Conservation (phyloP, 2,329 filamentous ascomycete species). For the Rhynchosporium agropyri region DNA sequence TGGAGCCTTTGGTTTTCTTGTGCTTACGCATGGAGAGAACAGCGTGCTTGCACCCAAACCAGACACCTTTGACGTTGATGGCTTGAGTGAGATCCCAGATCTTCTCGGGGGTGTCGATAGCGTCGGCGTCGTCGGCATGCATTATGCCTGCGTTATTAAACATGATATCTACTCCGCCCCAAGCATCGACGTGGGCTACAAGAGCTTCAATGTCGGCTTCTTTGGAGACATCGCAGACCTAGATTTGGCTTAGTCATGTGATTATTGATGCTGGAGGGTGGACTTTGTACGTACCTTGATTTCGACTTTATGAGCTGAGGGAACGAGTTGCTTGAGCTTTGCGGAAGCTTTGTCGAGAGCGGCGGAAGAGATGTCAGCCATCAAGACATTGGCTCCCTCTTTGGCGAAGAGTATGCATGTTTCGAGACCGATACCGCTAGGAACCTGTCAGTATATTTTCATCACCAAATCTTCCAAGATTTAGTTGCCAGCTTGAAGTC, state of each 20-base stretch:
- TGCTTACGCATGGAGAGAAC: constrained; percentile 67
- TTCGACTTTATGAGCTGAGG: constrained; percentile 54
- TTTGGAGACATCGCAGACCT: constrained; percentile 67
- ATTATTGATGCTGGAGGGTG: neutral
- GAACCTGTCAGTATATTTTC: neutral
- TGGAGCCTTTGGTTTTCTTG: constrained; percentile 66
- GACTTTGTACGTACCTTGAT: constrained; percentile 39
- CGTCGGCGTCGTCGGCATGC: constrained; percentile 67
- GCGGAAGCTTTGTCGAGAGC: constrained; percentile 63
- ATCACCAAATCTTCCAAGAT: neutral
- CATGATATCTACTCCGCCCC: constrained; percentile 73
- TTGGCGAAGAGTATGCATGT: constrained; percentile 72
- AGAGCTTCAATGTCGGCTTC: constrained; percentile 65
- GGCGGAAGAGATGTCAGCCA: constrained; percentile 69
- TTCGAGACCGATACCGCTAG: constrained; percentile 73
- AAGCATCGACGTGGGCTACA: constrained; percentile 63
- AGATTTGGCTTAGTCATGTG: constrained; percentile 18
- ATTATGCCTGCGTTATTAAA: constrained; percentile 85
- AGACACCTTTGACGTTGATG: constrained; percentile 80
- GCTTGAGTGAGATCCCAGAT: constrained; percentile 77
- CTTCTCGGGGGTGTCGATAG: constrained; percentile 69
- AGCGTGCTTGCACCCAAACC: constrained; percentile 76
- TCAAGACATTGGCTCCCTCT: constrained; percentile 70
- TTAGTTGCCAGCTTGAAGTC: neutral
- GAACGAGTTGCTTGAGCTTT: constrained; percentile 62